These are phyloP conservation scores for Candida fluviatilis DNA, from an alignment of 805 yeast genomes.

Conservation along the genomic window DNA sequence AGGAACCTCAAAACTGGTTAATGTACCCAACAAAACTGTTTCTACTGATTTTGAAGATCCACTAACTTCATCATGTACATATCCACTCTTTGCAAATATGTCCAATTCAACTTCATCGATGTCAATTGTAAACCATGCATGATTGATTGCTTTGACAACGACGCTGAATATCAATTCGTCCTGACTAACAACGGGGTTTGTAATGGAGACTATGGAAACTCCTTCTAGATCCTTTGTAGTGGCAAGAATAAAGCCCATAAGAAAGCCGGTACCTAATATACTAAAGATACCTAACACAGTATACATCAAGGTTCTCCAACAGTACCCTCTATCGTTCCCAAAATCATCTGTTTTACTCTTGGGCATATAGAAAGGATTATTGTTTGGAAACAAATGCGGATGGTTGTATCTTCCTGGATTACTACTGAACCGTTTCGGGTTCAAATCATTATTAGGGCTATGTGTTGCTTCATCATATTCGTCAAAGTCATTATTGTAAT, in stretches of 20 bases:
- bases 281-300: conserved; percentile 43
- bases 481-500: conserved; percentile 32
- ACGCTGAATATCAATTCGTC: conserved; percentile 83
- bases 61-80: conserved; percentile 21
- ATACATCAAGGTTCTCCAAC: conserved; percentile 34
- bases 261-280: conserved; percentile 68
- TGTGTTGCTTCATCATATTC: conserved; percentile 32
- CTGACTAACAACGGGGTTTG: conserved; percentile 70
- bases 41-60: conserved; percentile 27
- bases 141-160: conserved; percentile 76
- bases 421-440: conserved; percentile 5
- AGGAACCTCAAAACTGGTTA: conserved; percentile 64
- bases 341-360: conserved; percentile 21
- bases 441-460: neutral
- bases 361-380: conserved; percentile 24
- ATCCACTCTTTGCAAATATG: conserved; percentile 73
- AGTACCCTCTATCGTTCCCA: conserved; percentile 13
- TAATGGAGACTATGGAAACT: conserved; percentile 57
- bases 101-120: conserved; percentile 71
- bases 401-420: conserved; percentile 10
- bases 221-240: conserved; percentile 78
- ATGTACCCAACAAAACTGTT: conserved; percentile 74
- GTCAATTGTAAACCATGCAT: conserved; percentile 71
- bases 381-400: conserved; percentile 18
- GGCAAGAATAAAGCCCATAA: conserved; percentile 80